phyloP scores from a whole-genome alignment of 2,329 filamentous ascomycete species.

The Botryotinia calthae region DNA sequence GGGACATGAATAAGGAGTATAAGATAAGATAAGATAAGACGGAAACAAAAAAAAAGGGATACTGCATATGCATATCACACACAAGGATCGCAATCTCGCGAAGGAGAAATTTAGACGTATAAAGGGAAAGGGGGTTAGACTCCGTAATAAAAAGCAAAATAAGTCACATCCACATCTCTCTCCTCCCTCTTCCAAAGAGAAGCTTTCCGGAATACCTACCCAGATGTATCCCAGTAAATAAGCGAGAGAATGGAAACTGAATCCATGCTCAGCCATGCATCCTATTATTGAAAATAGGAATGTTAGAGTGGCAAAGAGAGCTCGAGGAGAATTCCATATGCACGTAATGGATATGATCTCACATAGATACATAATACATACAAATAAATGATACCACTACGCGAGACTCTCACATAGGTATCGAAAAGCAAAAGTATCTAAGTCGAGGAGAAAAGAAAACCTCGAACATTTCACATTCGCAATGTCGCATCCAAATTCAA shows the following conservation, averaged over 20 bases:
- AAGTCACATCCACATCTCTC: not conserved
- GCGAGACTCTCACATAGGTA: not conserved
- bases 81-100: too few relatives aligned
- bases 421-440: not conserved
- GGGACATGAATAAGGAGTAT: not conserved
- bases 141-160: too few relatives aligned
- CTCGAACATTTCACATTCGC: not conserved
- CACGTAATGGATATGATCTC: not conserved
- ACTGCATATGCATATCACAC: not conserved
- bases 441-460: not conserved
- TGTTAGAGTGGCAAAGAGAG: not conserved
- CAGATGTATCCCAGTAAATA: not conserved
- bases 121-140: not conserved
- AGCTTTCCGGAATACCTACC: not conserved
- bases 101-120: not conserved
- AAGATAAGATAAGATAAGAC: not conserved
- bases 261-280: not conserved
- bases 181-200: not conserved
- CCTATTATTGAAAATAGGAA: not conserved
- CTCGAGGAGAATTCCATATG: not conserved
- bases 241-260: not conserved
- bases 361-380: not conserved
- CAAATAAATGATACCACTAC: not conserved
- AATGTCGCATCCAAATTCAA: not conserved
- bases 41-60: not conserved